Evolutionary conservation across 805 yeast species (phyloP), one percentile per base, ranked within the genome.

Genomic region (Lachancea fermentati): DNA sequence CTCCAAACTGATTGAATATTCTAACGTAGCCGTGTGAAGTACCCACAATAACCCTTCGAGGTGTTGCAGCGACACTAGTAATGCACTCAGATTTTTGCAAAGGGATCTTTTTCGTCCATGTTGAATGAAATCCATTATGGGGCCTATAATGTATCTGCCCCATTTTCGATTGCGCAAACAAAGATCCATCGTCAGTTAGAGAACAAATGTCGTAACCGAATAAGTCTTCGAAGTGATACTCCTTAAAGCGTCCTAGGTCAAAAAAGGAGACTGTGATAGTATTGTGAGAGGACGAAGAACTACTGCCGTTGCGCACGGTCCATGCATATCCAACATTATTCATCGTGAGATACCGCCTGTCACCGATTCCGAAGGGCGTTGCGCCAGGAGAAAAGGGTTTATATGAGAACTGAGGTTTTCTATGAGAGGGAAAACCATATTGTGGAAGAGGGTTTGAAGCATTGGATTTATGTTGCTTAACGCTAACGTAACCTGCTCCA

Each of bases 321-420:
- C 94, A 84, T 0, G 80, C 82, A 56, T 85, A 85, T 0, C 97
- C 98, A 19, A 79, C 66, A 7, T 81, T 69, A 51, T 85, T 85
- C 72, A 89, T 85, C 15, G 87, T 78, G 30, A 91, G 63, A 52
- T 87, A 89, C 39, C 96, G 70, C 60, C 91, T 75, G 38, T 78
- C 75, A 3, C 66, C 68, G 37, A 66, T 64, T 24, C 63, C 62
- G 82, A 89, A 88, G 0, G 96, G 95, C 0, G 97, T 91, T 5
- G 83, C 76, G 1, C 97, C 97, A 1, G 86, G 84, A 3, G 95
- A 86, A 50, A 79, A 82, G 0, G 96, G 89, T 34, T 64, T 67
- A 19, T 78, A 52, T 6, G 64, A 66, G 36, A 64, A 66, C 30
- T 37, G 45, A 3, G 14, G 29, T 17, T 26, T 22, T n/a, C 97